Base-by-base conservation (phyloP, 768 basidiomycete species). In the Myochromella boudieri region DNA sequence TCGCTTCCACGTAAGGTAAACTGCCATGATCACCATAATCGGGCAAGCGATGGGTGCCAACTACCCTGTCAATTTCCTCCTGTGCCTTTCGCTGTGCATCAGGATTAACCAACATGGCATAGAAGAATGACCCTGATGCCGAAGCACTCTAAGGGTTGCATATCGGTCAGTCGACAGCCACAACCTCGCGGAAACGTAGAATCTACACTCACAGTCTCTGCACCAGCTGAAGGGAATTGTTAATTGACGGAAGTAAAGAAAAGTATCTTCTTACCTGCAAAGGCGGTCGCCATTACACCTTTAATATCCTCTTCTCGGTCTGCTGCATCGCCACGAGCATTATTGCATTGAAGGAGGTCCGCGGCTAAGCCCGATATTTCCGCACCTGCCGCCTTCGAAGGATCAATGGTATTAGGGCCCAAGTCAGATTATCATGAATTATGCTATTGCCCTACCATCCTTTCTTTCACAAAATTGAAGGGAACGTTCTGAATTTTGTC, bases 1-100 rank as follows among this genome's bases (percentile, higher is more conserved):
- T 51, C 1, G 74, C 73, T 21, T 69, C 65, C 9, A 71, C 28
- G 44, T 68, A 75, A 1, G 74, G 72, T 26, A 76, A 59, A 0
- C 55, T 58, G 6, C 59, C 55, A 18, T 62, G 60, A 54, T 75
- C 75, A 25, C 58, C 32, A 46, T 68, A 70, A 1, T 58, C 64
- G 41, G 73, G 73, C 10, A 75, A 62, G 27, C 70, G 66, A 44
- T 63, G 59, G 24, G 56, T 52, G 25, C 69, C 69, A 43, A 72
- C 18, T 11, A 73, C 60, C 18, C 55, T 48, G 44, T 76, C 74
- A 29, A 75, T 61, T 54, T 76, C 75, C 27, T 62, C 63, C 37
- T 72, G 73, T 1, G 60, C 64, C 42, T 49, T 54, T 25, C 49
- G 37, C 38, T 60, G 59, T 2, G 53, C 46, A 14, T 51, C 47